These are phyloP conservation scores for Cladobotryum mycophilum DNA, from an alignment of 2,329 filamentous ascomycete genomes.

Conservation along the genomic window DNA sequence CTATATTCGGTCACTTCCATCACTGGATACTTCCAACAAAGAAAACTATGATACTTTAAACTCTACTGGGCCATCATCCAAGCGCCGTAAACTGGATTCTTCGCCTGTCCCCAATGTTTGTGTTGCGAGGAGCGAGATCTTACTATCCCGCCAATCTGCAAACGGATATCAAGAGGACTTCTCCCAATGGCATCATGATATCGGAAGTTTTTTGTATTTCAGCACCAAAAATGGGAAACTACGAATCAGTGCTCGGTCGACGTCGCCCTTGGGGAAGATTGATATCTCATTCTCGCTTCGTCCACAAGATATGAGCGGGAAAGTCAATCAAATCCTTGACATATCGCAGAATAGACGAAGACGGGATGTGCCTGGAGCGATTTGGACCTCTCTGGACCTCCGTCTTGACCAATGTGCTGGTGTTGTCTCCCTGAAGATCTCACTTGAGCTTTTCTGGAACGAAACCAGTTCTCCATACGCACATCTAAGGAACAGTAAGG, in stretches of 20 bases:
- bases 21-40: neutral
- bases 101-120: conserved; percentile 15
- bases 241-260: conserved; percentile 13
- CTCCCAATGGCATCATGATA: conserved; percentile 11
- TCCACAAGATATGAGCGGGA: conserved; percentile 17
- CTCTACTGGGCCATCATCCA: conserved; percentile 17
- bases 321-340: conserved; percentile 17
- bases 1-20: conserved; percentile 1
- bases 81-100: conserved; percentile 25
- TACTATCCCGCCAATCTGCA: conserved; percentile 21
- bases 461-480: conserved; percentile 27
- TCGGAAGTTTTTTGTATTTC: conserved; percentile 19
- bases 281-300: conserved; percentile 16
- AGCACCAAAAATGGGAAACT: conserved; percentile 12
- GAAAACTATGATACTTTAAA: neutral
- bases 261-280: conserved; percentile 9
- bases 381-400: conserved; percentile 31
- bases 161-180: conserved; percentile 6
- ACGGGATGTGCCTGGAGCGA: conserved; percentile 20
- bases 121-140: conserved; percentile 20
- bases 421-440: conserved; percentile 25
- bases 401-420: conserved; percentile 22
- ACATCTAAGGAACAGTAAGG: conserved; percentile 21
- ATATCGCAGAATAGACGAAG: conserved; percentile 10
- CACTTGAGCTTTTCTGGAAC: conserved; percentile 38